Evolutionary conservation across 2,329 filamentous ascomycete genomes (phyloP), one percentile per base, ranked within the genome.

Genomic region (Aspergillus tanneri): DNA sequence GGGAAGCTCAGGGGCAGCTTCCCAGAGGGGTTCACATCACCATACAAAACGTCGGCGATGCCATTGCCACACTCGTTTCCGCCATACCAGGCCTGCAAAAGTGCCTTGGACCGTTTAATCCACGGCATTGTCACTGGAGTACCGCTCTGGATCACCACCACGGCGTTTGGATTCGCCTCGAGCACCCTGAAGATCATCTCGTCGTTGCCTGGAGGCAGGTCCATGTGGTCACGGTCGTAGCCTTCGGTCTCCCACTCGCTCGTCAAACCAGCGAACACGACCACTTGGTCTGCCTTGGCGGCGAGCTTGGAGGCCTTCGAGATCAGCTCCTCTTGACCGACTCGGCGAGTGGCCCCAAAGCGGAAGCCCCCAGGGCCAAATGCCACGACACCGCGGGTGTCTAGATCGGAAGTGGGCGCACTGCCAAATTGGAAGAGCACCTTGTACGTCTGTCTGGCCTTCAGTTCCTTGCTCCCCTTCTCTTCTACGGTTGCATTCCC

Each of bases 11-110:
- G 74, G 0, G 87, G 85, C 1, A 91, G 76, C 66, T 90, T 90
- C 11, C 83, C 88, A 36, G 82, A 85, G 0, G 88, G 88, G 62
- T 87, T 90, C 38, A 81, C 78, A 52, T 85, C 80, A 39, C 87
- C 88, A 54, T 88, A 87, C 1, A 92, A 74, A 1, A 92, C 78
- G 56, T 92, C 88, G 0, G 86, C 87, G 52, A 95, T 85, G 9
- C 84, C 85, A 62, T 91, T 90, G 5, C 88, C 89, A 4, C 85
- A 86, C 72, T 93, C 88, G 61, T 93, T 89, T n/a, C 89, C 88
- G 51, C 88, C 87, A 61, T 90, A 93, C 87, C 88, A 93, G 6
- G 87, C 87, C 61, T 92, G 86, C 1, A 90, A 63, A 2, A 91
- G 72, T 2, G 83, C 81, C 6, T 74, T 72, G 8, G 72, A 64